A percentile compares a stretch with the other conserved stretches of the same genome.
Evolutionary conservation across 2,329 filamentous ascomycete species (phyloP).

Genomic region (Alternaria triticimaculans): DNA sequence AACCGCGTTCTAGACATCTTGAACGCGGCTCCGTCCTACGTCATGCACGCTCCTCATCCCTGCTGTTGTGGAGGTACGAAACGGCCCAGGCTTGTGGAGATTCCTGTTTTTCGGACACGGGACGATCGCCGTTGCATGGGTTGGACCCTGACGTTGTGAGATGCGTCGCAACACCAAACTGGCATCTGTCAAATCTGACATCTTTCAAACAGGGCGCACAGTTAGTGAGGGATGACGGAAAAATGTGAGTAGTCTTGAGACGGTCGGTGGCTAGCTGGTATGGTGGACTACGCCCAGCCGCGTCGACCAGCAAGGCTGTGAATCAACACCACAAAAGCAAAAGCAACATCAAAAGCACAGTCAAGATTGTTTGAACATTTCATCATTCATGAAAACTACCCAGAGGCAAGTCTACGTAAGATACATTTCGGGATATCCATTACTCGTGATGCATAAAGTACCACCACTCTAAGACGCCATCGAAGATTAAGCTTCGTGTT

Average conservation of each 20-base stretch:
- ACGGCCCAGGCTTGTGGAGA: slow-evolving; percentile 19
- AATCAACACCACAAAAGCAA: not conserved
- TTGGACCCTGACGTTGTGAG: slow-evolving; percentile 14
- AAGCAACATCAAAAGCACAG: not conserved
- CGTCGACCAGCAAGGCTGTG: not conserved
- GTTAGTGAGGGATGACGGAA: not conserved
- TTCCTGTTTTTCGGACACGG: slow-evolving; percentile 27
- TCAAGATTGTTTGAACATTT: slow-evolving; percentile 32
- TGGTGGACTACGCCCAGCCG: not conserved
- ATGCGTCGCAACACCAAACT: not conserved
- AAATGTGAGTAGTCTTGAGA: not conserved
- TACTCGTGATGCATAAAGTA: slow-evolving; percentile 42
- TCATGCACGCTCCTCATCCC: slow-evolving; percentile 22
- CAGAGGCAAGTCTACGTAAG: slow-evolving; percentile 42
- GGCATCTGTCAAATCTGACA: not conserved
- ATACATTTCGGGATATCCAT: slow-evolving; percentile 45
- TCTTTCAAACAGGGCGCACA: not conserved
- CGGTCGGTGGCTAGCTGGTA: not conserved
- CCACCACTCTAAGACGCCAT: slow-evolving; percentile 46
- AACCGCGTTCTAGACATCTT: slow-evolving; percentile 16
- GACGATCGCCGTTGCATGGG: slow-evolving; percentile 22
- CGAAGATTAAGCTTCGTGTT: slow-evolving; percentile 34
- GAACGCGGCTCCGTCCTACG: slow-evolving; percentile 24
- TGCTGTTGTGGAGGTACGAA: slow-evolving; percentile 17
- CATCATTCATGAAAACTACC: slow-evolving; percentile 42